A percentile compares a stretch with the other conserved stretches of the same genome.
phyloP scores from a whole-genome alignment of 2,329 filamentous ascomycete species.

The Aspergillus pseudotamarii region DNA sequence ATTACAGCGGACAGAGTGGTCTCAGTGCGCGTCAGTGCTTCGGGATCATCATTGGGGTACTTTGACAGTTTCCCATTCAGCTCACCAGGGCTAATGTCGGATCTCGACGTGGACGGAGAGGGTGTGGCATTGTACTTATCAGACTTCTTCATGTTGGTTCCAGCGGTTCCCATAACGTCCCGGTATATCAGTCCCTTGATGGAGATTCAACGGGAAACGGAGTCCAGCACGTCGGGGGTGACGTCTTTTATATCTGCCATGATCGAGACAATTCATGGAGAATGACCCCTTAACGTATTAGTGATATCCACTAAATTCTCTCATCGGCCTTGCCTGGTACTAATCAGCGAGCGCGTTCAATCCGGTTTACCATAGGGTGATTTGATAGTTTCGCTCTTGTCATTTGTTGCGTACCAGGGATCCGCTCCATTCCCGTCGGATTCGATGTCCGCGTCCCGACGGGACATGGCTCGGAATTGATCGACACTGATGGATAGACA shows the following conservation, averaged over 20 bases:
- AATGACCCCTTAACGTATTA: background rate
- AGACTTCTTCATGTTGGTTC: background rate
- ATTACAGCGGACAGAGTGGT: conserved; percentile 19
- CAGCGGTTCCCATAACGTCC: background rate
- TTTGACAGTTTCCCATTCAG: conserved; percentile 8
- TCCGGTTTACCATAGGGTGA: background rate
- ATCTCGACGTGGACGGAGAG: background rate
- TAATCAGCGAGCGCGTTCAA: background rate
- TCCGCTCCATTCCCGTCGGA: conserved; percentile 2
- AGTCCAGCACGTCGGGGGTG: background rate
- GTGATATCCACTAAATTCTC: background rate
- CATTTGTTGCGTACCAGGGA: background rate
- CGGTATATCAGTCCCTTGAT: background rate
- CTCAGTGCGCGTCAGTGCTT: conserved; percentile 18
- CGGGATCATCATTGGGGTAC: conserved; percentile 10
- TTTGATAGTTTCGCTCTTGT: background rate
- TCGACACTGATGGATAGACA: background rate
- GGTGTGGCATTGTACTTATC: background rate
- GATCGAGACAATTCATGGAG: background rate
- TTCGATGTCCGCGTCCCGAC: background rate
- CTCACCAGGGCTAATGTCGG: background rate
- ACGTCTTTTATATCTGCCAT: background rate
- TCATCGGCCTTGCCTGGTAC: background rate
- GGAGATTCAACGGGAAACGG: background rate
- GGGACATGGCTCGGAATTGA: background rate